A percentile compares a stretch with the other conserved stretches of the same genome.
phyloP scores from a whole-genome alignment of 1,284 basidiomycete species.

The Megacollybia platyphylla region DNA sequence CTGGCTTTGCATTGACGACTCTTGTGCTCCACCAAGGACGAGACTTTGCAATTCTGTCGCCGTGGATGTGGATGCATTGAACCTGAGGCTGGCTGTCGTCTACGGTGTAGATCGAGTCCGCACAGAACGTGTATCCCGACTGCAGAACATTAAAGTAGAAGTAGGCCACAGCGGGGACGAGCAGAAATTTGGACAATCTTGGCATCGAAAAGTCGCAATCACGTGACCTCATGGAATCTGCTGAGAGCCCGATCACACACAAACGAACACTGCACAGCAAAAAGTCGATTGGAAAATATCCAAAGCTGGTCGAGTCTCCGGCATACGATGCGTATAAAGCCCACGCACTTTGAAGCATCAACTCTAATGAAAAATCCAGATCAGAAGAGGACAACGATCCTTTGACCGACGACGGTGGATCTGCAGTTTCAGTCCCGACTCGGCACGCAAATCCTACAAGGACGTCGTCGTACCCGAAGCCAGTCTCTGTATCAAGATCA shows the following conservation, averaged over 20 bases:
- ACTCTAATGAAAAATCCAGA: not conserved
- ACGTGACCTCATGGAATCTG: not conserved
- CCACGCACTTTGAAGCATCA: not conserved
- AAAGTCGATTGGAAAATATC: no score
- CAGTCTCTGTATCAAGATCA: slow-evolving; percentile 15
- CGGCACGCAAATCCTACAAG: slow-evolving; percentile 7
- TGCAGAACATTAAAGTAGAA: not conserved
- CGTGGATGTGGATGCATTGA: slow-evolving; percentile 59
- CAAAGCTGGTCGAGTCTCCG: slow-evolving; percentile 30
- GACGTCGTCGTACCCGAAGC: slow-evolving; percentile 12
- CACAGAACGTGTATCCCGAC: slow-evolving; percentile 31
- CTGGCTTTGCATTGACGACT: slow-evolving; percentile 27
- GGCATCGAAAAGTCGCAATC: not conserved
- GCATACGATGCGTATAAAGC: slow-evolving; percentile 50
- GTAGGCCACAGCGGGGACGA: not conserved
- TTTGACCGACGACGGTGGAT: slow-evolving; percentile 58
- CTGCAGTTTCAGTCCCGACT: slow-evolving; percentile 30
- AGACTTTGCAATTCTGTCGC: slow-evolving; percentile 26
- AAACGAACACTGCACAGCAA: no score
- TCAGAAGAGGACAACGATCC: slow-evolving; percentile 79
- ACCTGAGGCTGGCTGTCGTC: slow-evolving; percentile 29
- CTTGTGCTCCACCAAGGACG: slow-evolving; percentile 14
- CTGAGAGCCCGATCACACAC: no score
- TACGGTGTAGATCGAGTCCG: slow-evolving; percentile 39
- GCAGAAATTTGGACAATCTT: not conserved